Evolutionary conservation across 2,329 filamentous ascomycete species (phyloP), one percentile per base, ranked within the genome.

Genomic region (Eutypella sp.): DNA sequence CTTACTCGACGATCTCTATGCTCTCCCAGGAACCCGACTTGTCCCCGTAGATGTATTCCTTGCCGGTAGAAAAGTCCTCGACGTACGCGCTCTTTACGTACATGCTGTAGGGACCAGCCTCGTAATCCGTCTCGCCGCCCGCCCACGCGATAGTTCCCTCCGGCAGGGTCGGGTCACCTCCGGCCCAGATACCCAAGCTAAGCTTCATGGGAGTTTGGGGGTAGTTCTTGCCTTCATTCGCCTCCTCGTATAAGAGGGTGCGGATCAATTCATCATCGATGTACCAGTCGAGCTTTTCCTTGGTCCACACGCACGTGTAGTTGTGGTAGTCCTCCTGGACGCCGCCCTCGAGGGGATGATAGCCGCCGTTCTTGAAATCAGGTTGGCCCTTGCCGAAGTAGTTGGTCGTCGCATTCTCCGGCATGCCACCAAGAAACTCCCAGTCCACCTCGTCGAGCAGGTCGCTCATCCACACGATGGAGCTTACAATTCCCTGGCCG

Each of bases 391-490:
- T 89, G 63, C 87, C 84, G 57, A 87, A 92, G 68, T 85, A 92
- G 71, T 92, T 91, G 55, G 80, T 84, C 56, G 87, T 76, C 8
- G 79, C 85, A 27, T 75, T 67, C 15, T 73, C 79, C 45, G 70
- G 67, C 59, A 88, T 84, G 46, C 76, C 76, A 39, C 88, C 88
- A 47, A 89, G 75, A 60, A 88, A 87, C 62, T 93, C 88, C 80
- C 88, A 92, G 61, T 96, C 90, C 34, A 95, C 83, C 67, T 95
- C 89, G 63, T 95, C 90, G 13, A 92, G 75, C 57, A 90, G 84
- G 56, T 93, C 85, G 42, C 86, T 92, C 54, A 93, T 76, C 65
- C 92, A 76, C 62, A 95, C 91, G 59, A 95, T 84, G 50, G 87
- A 82, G 59, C 84, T 89, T 57, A 96, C 80, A 51, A 96, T 84